Conservation (phyloP, 2,329 filamentous ascomycete genomes). For the Grosmannia huntii region DNA sequence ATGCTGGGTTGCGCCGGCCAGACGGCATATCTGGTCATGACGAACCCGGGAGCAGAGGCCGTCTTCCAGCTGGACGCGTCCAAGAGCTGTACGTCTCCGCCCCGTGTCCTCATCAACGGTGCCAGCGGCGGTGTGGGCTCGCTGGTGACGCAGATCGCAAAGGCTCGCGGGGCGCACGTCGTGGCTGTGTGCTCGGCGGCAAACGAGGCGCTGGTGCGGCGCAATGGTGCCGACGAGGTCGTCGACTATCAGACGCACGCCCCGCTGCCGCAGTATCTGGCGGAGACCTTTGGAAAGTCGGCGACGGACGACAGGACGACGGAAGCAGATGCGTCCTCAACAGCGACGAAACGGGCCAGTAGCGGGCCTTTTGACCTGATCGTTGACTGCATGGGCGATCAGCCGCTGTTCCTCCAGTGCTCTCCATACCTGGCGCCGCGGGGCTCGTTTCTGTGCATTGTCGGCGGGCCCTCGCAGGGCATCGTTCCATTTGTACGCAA, state of each 20-base stretch:
- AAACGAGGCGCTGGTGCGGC: constrained; percentile 31
- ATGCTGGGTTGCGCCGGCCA: constrained; percentile 22
- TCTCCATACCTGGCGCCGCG: constrained; percentile 24
- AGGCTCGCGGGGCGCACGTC: constrained; percentile 28
- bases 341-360: not conserved
- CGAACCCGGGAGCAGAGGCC: constrained; percentile 12
- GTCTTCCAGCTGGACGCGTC: constrained; percentile 5
- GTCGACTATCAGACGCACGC: constrained; percentile 28
- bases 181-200: constrained; percentile 33
- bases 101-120: constrained; percentile 33
- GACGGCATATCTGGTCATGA: constrained; percentile 19
- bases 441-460: constrained; percentile 23
- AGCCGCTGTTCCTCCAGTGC: constrained; percentile 29
- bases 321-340: not conserved
- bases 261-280: constrained; percentile 23
- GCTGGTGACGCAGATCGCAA: constrained; percentile 31
- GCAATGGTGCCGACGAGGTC: constrained; percentile 34
- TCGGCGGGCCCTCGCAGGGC: constrained; percentile 19
- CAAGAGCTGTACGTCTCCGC: constrained; percentile 13
- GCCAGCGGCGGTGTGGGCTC: constrained; percentile 38
- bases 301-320: not conserved
- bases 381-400: constrained; percentile 36
- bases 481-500: constrained; percentile 18
- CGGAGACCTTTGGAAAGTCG: constrained; percentile 15
- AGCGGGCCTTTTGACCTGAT: constrained; percentile 26